Evolutionary conservation across 2,329 filamentous ascomycete genomes (phyloP).

Genomic region (Aspergillus neotritici): DNA sequence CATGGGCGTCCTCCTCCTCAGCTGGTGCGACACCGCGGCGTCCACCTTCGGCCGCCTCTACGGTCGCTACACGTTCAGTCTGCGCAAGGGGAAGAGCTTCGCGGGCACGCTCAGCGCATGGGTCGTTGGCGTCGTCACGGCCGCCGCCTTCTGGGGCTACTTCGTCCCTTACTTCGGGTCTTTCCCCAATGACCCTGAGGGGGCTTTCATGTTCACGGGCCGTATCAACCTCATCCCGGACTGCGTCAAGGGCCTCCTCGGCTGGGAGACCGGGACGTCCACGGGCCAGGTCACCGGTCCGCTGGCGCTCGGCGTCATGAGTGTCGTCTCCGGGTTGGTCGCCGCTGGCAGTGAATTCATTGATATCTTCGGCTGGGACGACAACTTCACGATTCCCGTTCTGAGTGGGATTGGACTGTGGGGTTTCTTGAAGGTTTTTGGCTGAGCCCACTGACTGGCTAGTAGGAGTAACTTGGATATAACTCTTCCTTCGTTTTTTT

Average conservation of each 20-base stretch:
- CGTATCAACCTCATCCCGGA: constrained; percentile 62
- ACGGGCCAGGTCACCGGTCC: constrained; percentile 60
- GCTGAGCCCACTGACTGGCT: constrained; percentile 26
- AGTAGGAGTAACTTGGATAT: not conserved
- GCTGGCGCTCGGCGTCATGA: constrained; percentile 71
- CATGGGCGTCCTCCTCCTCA: constrained; percentile 81
- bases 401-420: constrained; percentile 84
- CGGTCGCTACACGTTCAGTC: constrained; percentile 78
- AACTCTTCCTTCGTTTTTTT: not conserved
- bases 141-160: constrained; percentile 82
- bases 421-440: constrained; percentile 85
- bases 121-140: constrained; percentile 73
- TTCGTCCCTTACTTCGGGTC: constrained; percentile 64
- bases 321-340: constrained; percentile 79
- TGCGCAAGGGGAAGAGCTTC: constrained; percentile 83
- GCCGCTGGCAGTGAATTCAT: constrained; percentile 85
- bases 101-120: constrained; percentile 84
- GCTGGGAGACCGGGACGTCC: constrained; percentile 51
- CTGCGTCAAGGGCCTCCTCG: constrained; percentile 53
- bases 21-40: constrained; percentile 97
- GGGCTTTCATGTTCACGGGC: constrained; percentile 77
- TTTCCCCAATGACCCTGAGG: constrained; percentile 62
- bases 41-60: constrained; percentile 89
- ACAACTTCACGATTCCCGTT: constrained; percentile 94
- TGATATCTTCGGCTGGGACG: constrained; percentile 90